A percentile compares a stretch with the other conserved stretches of the same genome.
phyloP scores from a whole-genome alignment of 306 rosid genomes.

The Prunus mongolica region DNA sequence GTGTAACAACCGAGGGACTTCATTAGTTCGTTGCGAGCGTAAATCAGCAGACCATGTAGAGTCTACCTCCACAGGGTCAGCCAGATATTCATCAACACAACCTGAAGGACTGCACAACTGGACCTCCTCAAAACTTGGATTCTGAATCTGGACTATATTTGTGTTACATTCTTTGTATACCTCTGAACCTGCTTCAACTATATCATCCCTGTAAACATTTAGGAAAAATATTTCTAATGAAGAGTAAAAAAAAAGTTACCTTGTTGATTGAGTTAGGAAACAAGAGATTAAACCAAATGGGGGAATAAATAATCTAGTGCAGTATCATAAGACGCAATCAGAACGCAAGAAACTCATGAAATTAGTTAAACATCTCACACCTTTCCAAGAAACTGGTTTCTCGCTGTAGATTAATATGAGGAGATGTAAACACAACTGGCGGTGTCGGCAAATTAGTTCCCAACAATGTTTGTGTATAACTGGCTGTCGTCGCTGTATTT shows the following conservation, averaged over 20 bases:
- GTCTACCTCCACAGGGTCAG: slow-evolving; percentile 2
- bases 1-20: background rate
- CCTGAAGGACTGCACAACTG: slow-evolving; percentile 5
- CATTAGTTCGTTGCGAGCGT: background rate
- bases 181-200: slow-evolving; percentile 8
- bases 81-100: slow-evolving; percentile 8
- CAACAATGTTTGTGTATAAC: background rate
- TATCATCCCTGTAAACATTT: slow-evolving; percentile 7
- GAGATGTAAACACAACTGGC: slow-evolving; percentile 19
- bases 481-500: background rate
- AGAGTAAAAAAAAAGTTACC: background rate
- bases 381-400: slow-evolving; percentile 9
- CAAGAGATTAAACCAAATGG: background rate
- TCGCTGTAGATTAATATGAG: slow-evolving; percentile 12
- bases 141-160: background rate
- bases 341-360: background rate
- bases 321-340: background rate
- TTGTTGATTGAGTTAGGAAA: background rate
- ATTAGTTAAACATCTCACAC: background rate
- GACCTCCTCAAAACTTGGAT: slow-evolving; percentile 14
- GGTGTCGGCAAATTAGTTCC: slow-evolving; percentile 18
- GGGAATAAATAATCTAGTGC: background rate
- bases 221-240: background rate
- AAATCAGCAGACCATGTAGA: background rate
- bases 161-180: slow-evolving; percentile 6